phyloP scores from a whole-genome alignment of 2,329 filamentous ascomycete genomes.

The Pyrenophora tritici-repentis region DNA sequence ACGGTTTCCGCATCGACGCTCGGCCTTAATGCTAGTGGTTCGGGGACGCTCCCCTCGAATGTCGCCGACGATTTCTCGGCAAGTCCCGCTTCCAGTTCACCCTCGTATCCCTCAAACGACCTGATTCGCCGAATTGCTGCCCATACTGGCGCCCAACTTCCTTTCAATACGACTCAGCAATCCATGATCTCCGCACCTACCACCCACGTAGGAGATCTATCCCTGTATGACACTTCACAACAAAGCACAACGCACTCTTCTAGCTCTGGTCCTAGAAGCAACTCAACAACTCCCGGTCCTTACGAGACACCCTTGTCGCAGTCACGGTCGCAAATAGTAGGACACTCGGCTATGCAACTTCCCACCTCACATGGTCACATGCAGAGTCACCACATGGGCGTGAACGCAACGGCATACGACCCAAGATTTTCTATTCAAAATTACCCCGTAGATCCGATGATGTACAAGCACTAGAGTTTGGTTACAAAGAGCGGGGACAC shows the following conservation, averaged over 20 bases:
- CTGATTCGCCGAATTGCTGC: slow-evolving; percentile 44
- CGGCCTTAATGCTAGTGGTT: slow-evolving; percentile 29
- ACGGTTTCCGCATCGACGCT: slow-evolving; percentile 34
- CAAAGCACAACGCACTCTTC: slow-evolving; percentile 40
- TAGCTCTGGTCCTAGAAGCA: slow-evolving; percentile 38
- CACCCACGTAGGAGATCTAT: slow-evolving; percentile 43
- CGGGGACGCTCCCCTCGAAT: slow-evolving; percentile 38
- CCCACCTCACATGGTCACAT: slow-evolving; percentile 36
- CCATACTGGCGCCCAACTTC: slow-evolving; percentile 43
- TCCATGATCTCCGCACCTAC: slow-evolving; percentile 37
- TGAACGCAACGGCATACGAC: slow-evolving; percentile 39
- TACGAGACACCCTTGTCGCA: slow-evolving; percentile 39
- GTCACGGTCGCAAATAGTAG: slow-evolving; percentile 30
- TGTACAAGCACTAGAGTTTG: slow-evolving; percentile 35
- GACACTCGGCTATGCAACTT: slow-evolving; percentile 30
- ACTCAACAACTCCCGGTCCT: slow-evolving; percentile 41
- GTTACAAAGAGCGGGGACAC: neutral
- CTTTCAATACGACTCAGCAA: slow-evolving; percentile 40
- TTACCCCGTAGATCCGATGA: slow-evolving; percentile 45
- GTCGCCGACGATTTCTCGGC: slow-evolving; percentile 36
- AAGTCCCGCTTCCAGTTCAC: slow-evolving; percentile 32
- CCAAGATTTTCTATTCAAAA: slow-evolving; percentile 40
- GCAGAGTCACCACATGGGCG: slow-evolving; percentile 38
- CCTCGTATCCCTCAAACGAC: slow-evolving; percentile 40
- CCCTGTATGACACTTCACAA: slow-evolving; percentile 40